phyloP scores from a whole-genome alignment of 2,329 filamentous ascomycete species.

The Nemania diffusa region DNA sequence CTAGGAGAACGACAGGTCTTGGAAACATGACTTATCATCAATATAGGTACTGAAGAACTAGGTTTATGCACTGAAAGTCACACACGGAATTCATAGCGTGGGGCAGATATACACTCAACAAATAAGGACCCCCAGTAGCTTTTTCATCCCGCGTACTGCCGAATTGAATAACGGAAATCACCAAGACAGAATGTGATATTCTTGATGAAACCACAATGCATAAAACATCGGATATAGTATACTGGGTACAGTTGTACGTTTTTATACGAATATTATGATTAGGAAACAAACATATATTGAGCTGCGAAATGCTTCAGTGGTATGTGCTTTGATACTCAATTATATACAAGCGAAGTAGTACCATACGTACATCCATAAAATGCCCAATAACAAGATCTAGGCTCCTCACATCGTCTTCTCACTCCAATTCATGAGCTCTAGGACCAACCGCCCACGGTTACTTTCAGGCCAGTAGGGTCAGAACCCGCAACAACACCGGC shows the following conservation, averaged over 20 bases:
- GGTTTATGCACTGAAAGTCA: no score
- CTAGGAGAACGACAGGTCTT: background rate
- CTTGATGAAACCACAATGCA: no score
- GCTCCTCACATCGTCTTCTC: background rate
- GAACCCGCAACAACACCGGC: conserved; percentile 61
- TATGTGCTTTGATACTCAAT: conserved; percentile 18
- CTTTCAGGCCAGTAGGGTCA: conserved; percentile 58
- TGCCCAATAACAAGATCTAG: background rate
- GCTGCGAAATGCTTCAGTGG: background rate
- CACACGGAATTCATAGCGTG: no score
- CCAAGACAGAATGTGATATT: no score
- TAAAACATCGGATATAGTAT: no score
- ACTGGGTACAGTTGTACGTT: no score
- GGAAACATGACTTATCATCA: background rate
- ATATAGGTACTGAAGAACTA: no score
- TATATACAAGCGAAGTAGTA: conserved; percentile 29
- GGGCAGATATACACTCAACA: no score
- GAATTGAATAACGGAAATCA: no score
- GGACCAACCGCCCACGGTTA: conserved; percentile 58
- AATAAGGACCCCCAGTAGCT: no score
- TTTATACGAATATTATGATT: no score
- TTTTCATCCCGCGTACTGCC: no score
- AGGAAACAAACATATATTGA: background rate
- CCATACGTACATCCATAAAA: conserved; percentile 7
- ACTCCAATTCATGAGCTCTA: background rate